Evolutionary conservation across 768 basidiomycete species (phyloP).

Genomic region (Mrakia hoshinonis): DNA sequence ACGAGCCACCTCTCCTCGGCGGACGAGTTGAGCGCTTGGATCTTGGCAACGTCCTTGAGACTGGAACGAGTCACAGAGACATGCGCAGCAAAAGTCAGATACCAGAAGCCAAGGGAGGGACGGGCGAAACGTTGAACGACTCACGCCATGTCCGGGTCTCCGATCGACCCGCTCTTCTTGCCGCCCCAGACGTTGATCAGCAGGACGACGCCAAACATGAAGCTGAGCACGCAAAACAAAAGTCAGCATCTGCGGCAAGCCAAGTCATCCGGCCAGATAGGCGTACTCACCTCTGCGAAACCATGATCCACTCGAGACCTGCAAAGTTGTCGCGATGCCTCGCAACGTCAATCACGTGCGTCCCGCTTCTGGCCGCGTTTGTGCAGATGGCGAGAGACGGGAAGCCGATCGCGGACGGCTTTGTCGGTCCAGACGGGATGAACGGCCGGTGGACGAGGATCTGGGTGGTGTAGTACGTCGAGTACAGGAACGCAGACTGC

Average conservation of each 20-base stretch:
- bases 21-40: background rate
- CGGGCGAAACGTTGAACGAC: background rate
- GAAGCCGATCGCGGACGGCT: conserved; percentile 48
- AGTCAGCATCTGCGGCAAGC: background rate
- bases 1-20: conserved; percentile 1
- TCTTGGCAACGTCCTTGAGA: background rate
- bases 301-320: background rate
- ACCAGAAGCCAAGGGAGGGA: background rate
- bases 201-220: conserved; percentile 52
- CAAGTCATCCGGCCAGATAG: background rate
- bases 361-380: conserved; percentile 70
- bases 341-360: conserved; percentile 49
- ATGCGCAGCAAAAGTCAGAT: background rate
- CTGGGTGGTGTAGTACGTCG: conserved; percentile 54
- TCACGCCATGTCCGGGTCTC: conserved; percentile 19
- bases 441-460: conserved; percentile 72
- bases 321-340: background rate
- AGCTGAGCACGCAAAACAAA: conserved; percentile 36
- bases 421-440: conserved; percentile 53
- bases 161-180: conserved; percentile 43
- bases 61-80: background rate
- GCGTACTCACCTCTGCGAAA: background rate
- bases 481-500: conserved; percentile 54
- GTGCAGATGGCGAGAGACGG: conserved; percentile 69
- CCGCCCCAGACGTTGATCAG: conserved; percentile 61